Evolutionary conservation across 1,284 basidiomycete genomes (phyloP), one percentile per base, ranked within the genome.

Genomic region (Grifola frondosa): DNA sequence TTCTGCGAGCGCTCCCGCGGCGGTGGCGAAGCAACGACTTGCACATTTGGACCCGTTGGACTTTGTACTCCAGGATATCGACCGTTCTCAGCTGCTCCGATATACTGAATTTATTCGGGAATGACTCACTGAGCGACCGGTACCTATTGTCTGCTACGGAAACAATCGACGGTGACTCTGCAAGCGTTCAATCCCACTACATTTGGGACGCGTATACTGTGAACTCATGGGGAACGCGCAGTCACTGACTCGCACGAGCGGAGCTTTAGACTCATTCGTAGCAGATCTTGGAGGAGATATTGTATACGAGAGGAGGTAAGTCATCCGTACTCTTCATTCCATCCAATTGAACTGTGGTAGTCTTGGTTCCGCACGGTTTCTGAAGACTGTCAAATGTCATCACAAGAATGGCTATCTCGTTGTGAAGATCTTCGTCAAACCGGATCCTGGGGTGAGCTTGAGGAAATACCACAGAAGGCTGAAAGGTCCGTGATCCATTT

Each of bases 301-400:
- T 15, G 76, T 88, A 5, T 96, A 95, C 59, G 94, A 97, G 62
- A 88, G 90, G 73, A 92, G 88, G 93, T 93, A 48, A 37, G 73
- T 57, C 17, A 16, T 12, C 15, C 31, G 29, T 23, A 3, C 39
- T 13, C 7, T 25, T 21, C 20, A 22, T 17, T n/a, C 25, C 19
- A 15, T 20, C 20, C 3, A 15, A 26, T n/a, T 40, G 19, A 30
- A 35, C 48, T 25, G 48, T 30, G 42, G 30, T 50, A 92, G 90
- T 63, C 73, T 95, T 62, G 93, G 87, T 30, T 84, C 90, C n/a
- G 88, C 95, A 7, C 85, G 96, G 15, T 98, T 98, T 62, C 79
- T 99, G 53, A 97, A 97, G 73, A 90, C 95, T 0, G 92, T 92
- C 44, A 78, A 83, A 47, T 91, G 84, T 41, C 73, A 81, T 28